Percentiles rank a stretch among this genome's conserved stretches.
phyloP scores from a whole-genome alignment of 306 rosid genomes.

The Purshia tridentata region DNA sequence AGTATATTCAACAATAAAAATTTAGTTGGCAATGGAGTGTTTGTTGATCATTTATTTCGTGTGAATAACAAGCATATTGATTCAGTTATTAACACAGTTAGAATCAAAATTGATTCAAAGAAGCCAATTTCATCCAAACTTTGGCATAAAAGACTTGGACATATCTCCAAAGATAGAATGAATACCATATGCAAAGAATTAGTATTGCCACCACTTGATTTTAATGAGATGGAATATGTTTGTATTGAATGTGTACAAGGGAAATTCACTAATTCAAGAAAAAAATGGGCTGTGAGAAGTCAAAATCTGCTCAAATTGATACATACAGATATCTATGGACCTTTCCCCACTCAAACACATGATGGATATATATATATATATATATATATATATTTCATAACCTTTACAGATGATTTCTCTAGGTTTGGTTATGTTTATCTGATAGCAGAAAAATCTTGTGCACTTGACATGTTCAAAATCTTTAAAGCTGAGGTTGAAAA shows the following conservation, averaged over 20 bases:
- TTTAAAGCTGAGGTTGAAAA: no score
- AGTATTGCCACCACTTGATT: neutral
- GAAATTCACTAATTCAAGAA: neutral
- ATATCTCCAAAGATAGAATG: neutral
- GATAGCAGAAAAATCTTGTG: neutral
- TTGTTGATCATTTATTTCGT: neutral
- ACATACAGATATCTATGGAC: neutral
- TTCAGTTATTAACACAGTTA: no score
- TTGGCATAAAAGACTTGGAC: neutral
- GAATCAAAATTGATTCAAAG: neutral
- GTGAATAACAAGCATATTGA: no score
- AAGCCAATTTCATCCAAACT: neutral
- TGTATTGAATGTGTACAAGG: neutral
- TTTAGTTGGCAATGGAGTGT: neutral
- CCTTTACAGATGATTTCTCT: neutral
- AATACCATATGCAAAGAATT: neutral
- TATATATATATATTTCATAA: no score
- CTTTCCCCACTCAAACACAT: neutral
- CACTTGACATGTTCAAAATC: neutral
- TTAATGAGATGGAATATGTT: neutral
- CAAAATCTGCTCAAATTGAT: neutral
- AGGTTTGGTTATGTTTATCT: neutral
- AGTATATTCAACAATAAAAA: no score
- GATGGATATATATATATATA: no score
- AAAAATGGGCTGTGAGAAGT: neutral